Percentiles rank a stretch among this genome's conserved stretches.
These are phyloP conservation scores for Draba incana DNA, from an alignment of 345 rosid species.

Conservation along the genomic window DNA sequence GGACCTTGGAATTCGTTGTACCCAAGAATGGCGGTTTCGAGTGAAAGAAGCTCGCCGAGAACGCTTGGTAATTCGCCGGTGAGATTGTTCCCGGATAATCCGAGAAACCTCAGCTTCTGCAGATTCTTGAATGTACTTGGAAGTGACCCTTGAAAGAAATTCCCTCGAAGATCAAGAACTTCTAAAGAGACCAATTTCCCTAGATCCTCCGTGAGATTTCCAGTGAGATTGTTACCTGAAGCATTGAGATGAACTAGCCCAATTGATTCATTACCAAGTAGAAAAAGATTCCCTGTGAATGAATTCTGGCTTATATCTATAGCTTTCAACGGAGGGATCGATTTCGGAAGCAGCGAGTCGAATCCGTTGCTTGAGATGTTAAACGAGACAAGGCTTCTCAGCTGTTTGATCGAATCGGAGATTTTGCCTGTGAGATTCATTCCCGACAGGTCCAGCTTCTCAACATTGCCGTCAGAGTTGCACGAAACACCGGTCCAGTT, in stretches of 20 bases:
- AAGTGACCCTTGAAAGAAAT: constrained; percentile 75
- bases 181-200: constrained; percentile 66
- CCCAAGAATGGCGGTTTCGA: constrained; percentile 84
- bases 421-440: constrained; percentile 77
- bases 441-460: constrained; percentile 71
- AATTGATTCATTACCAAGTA: constrained; percentile 56
- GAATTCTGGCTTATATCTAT: constrained; percentile 80
- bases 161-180: constrained; percentile 86
- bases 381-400: constrained; percentile 57
- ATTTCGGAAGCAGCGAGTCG: constrained; percentile 51
- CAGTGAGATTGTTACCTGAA: constrained; percentile 81
- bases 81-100: constrained; percentile 89
- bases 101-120: constrained; percentile 77
- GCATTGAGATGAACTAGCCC: constrained; percentile 71
- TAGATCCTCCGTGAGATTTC: constrained; percentile 71
- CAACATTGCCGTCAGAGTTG: constrained; percentile 65
- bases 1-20: constrained; percentile 81
- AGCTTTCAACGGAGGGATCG: constrained; percentile 56
- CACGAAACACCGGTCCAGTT: constrained; percentile 89
- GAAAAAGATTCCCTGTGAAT: constrained; percentile 54
- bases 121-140: constrained; percentile 67
- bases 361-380: constrained; percentile 80
- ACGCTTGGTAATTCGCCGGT: constrained; percentile 71
- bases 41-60: constrained; percentile 71
- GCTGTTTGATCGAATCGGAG: constrained; percentile 59